These are phyloP conservation scores for Cercospora canescens DNA, from an alignment of 2,329 filamentous ascomycete genomes.

Conservation along the genomic window DNA sequence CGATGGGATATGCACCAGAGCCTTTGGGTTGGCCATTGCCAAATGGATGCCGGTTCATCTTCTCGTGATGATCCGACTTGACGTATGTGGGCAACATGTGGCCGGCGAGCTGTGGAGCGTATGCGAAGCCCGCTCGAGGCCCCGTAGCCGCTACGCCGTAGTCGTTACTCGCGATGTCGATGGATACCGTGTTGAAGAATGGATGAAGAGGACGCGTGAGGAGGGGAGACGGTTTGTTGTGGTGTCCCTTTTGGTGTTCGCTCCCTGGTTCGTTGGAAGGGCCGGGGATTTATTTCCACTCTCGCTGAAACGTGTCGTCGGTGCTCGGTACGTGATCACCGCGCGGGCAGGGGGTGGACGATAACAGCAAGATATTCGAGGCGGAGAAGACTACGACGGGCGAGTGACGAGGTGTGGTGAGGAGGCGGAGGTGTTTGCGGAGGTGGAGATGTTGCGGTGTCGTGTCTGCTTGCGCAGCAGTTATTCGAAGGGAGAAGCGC, in stretches of 20 bases:
- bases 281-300: constrained; percentile 6
- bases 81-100: constrained; percentile 63
- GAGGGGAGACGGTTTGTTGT: background rate
- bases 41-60: constrained; percentile 87
- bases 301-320: constrained; percentile 19
- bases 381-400: background rate
- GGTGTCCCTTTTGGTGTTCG: background rate
- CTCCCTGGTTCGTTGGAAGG: background rate
- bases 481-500: constrained; percentile 2
- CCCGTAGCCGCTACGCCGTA: background rate
- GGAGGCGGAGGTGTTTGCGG: background rate
- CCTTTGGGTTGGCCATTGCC: constrained; percentile 62
- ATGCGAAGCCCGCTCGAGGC: constrained; percentile 8
- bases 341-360: background rate
- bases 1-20: constrained; percentile 39
- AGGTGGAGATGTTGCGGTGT: background rate
- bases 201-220: background rate
- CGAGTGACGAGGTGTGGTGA: background rate
- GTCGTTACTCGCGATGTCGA: background rate
- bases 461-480: background rate
- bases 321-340: background rate
- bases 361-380: background rate
- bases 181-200: background rate
- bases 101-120: constrained; percentile 3
- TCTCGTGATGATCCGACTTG: constrained; percentile 49